Evolutionary conservation across 2,329 filamentous ascomycete genomes (phyloP).

Genomic region (Arthrobotrys entomopaga): DNA sequence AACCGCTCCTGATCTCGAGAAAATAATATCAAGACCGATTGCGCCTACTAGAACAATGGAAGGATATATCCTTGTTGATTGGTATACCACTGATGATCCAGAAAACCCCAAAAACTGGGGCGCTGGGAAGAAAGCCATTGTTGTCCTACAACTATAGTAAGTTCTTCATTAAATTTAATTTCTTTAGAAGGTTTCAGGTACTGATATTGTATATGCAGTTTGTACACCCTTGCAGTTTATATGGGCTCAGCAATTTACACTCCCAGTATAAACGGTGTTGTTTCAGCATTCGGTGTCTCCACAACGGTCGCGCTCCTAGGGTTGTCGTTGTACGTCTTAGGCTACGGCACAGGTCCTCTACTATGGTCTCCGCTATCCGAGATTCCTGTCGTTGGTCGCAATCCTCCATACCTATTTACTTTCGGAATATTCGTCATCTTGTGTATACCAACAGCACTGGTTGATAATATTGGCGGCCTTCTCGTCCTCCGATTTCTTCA

Average conservation of each 20-base stretch:
- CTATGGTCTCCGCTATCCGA: slow-evolving; percentile 75
- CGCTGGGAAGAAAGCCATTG: slow-evolving; percentile 62
- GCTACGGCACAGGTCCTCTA: slow-evolving; percentile 72
- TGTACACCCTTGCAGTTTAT: slow-evolving; percentile 71
- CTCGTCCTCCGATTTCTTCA: slow-evolving; percentile 73
- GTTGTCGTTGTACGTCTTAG: slow-evolving; percentile 72
- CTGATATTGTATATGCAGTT: slow-evolving; percentile 9
- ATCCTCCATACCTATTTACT: slow-evolving; percentile 74
- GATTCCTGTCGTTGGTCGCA: slow-evolving; percentile 74
- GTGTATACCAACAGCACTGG: slow-evolving; percentile 72
- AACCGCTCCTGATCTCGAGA: slow-evolving; percentile 63
- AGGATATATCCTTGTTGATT: slow-evolving; percentile 67
- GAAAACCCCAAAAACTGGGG: slow-evolving; percentile 70
- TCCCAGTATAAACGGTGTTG: slow-evolving; percentile 65
- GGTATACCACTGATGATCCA: slow-evolving; percentile 68
- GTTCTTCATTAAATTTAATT: not conserved
- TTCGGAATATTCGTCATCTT: slow-evolving; percentile 76
- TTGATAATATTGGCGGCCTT: slow-evolving; percentile 72
- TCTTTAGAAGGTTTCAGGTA: not conserved
- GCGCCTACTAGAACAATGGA: slow-evolving; percentile 66
- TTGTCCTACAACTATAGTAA: slow-evolving; percentile 61
- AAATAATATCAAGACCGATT: slow-evolving; percentile 66
- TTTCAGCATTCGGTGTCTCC: slow-evolving; percentile 67
- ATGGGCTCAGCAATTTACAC: slow-evolving; percentile 68
- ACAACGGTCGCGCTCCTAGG: slow-evolving; percentile 68